Evolutionary conservation across 2,329 filamentous ascomycete species (phyloP).

Genomic region (Ceratocystis cubensis): DNA sequence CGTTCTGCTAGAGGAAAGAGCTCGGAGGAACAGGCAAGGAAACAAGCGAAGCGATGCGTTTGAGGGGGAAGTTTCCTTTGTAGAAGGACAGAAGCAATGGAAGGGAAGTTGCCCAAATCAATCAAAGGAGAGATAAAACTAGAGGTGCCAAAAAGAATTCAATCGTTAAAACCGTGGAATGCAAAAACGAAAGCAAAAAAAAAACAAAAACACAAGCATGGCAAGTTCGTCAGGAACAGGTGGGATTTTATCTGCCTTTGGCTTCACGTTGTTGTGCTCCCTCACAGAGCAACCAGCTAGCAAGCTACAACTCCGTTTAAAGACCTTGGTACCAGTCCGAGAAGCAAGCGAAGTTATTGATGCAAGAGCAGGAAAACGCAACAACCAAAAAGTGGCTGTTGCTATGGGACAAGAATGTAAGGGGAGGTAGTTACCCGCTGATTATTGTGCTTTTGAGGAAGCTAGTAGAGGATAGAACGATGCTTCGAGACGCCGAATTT

Average conservation of each 20-base stretch:
- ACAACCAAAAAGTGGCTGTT: slow-evolving; percentile 17
- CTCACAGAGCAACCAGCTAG: neutral
- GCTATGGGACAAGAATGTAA: slow-evolving; percentile 6
- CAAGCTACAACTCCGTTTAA: neutral
- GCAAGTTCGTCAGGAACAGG: neutral
- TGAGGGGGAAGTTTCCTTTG: slow-evolving; percentile 5
- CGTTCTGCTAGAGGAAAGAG: neutral
- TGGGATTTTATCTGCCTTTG: slow-evolving; percentile 4
- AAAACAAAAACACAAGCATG: neutral
- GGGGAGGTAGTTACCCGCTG: slow-evolving; percentile 8
- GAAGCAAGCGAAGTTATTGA: neutral
- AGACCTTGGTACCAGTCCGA: neutral
- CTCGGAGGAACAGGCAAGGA: neutral
- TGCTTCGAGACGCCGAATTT: neutral
- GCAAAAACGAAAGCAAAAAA: neutral
- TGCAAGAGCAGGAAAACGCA: slow-evolving; percentile 8
- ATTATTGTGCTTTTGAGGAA: neutral
- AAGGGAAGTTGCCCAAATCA: slow-evolving; percentile 3
- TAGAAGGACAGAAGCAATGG: neutral
- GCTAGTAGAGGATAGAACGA: neutral
- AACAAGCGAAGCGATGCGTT: neutral
- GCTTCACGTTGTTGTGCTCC: slow-evolving; percentile 4
- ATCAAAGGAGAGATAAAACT: neutral
- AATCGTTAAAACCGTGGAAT: slow-evolving; percentile 8
- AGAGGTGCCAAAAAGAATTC: neutral